phyloP scores from a whole-genome alignment of 169 alveolate genomes.

The Plasmodium yoelii region DNA sequence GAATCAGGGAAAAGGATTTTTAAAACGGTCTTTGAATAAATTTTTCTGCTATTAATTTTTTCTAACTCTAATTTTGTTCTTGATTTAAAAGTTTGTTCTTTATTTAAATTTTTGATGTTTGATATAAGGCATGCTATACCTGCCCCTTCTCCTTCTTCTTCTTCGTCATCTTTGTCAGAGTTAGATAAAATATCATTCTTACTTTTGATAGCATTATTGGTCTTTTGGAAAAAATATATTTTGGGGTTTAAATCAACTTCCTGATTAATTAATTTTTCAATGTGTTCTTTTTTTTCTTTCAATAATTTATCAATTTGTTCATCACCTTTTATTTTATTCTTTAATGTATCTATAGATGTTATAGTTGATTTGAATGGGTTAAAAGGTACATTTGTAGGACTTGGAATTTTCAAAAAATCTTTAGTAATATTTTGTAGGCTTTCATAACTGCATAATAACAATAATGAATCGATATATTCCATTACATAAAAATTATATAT shows the following conservation, averaged over 20 bases:
- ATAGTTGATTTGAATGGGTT: conserved; percentile 65
- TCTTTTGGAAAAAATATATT: conserved; percentile 22
- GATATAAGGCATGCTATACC: conserved; percentile 42
- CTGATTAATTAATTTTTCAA: conserved; percentile 60
- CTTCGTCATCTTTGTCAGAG: conserved; percentile 26
- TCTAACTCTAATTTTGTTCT: conserved; percentile 54
- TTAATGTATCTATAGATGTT: conserved; percentile 40
- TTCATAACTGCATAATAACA: conserved; percentile 58
- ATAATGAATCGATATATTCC: conserved; percentile 47
- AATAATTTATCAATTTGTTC: conserved; percentile 30
- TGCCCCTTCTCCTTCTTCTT: conserved; percentile 22
- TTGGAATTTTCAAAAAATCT: conserved; percentile 32
- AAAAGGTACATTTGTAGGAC: conserved; percentile 9
- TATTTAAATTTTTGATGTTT: conserved; percentile 35
- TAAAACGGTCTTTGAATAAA: conserved; percentile 50
- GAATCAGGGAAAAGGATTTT: conserved; percentile 67
- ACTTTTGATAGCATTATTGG: background rate
- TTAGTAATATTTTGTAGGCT: conserved; percentile 27
- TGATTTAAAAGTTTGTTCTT: conserved; percentile 67
- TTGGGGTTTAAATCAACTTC: conserved; percentile 43
- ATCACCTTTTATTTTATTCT: conserved; percentile 28
- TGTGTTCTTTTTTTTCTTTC: conserved; percentile 46
- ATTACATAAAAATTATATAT: conserved; percentile 42
- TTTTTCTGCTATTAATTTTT: conserved; percentile 43
- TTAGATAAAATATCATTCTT: background rate